Evolutionary conservation across 1,139 yeast species (phyloP).

Genomic region (Suhomyces taliae): DNA sequence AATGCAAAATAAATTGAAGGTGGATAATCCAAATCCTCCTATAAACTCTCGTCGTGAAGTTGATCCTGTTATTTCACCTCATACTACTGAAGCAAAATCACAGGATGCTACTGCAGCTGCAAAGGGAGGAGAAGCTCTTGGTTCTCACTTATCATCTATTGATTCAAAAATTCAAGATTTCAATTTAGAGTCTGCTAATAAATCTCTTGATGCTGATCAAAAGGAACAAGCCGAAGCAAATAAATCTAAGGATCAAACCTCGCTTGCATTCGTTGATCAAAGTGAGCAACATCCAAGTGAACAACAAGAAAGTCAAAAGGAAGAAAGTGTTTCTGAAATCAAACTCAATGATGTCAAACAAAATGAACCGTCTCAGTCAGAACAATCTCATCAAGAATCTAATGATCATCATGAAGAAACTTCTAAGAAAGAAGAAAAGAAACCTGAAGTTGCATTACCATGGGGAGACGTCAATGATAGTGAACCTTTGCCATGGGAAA

Average conservation of each 20-base stretch:
- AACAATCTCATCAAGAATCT: not conserved
- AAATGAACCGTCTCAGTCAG: no score
- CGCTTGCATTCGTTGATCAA: no score
- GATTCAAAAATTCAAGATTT: constrained; percentile 1
- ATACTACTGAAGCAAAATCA: not conserved
- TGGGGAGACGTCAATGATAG: constrained; percentile 5
- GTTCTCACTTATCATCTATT: constrained; percentile 1
- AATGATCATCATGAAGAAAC: not conserved
- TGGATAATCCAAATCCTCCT: constrained; percentile 3
- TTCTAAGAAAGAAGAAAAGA: not conserved
- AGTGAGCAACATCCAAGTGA: no score
- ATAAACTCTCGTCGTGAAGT: not conserved
- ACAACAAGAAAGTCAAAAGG: no score
- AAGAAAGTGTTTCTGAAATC: no score
- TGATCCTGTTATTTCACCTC: constrained; percentile 4
- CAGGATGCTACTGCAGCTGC: not conserved
- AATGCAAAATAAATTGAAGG: constrained; percentile 12
- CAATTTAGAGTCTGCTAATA: not conserved
- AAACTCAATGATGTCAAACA: no score
- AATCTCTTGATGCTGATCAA: not conserved
- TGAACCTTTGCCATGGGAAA: constrained; percentile 6
- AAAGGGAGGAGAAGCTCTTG: not conserved
- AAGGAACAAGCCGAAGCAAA: not conserved
- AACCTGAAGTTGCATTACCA: constrained; percentile 2
- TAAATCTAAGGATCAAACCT: not conserved